Base-by-base conservation (phyloP, 345 rosid genomes). In the Corchorus olitorius region DNA sequence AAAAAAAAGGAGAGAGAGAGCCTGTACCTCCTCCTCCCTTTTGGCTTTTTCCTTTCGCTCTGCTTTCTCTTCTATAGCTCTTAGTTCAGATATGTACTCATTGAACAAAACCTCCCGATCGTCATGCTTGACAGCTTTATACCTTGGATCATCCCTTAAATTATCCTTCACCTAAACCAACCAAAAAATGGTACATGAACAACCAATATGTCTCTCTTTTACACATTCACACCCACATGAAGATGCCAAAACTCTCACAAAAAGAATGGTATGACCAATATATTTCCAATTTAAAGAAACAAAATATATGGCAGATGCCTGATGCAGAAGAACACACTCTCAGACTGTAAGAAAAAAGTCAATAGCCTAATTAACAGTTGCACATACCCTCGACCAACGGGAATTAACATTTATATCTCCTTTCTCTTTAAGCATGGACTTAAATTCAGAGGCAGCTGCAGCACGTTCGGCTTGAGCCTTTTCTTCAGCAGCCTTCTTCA, bases 321-420 rank as follows among this genome's bases (percentile, higher is more conserved):
- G 17, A 43, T 33, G 34, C 8, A 48, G 16, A 76, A 13, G 75
- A 66, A 70, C 33, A 63, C 52, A 73, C 20, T 39, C 34, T 22
- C 60, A 54, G 53, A 22, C 19, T 33, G 53, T 14, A 33, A 34
- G 56, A 12, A 60, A 17, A 50, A 52, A 16, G 27, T 45, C 59
- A 49, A 17, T 52, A 41, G 35, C 41, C 72, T 64, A 15, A 43
- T 41, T 35, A 15, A 76, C 14, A 34, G 15, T 45, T 74, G 63
- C 43, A 76, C 84, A 27, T 83, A 96, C 99, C 97, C 89, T 91
- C 64, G 95, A 91, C 99, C 99, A 96, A 59, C 92, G 95, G 77
- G 92, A 90, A 83, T 81, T 81, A 54, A 84, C 72, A 71, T 85
- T 87, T 71, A 96, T 75, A 82, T 91, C 94, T 81, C 87, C 92